Conservation (phyloP, 2,329 filamentous ascomycete species). For the Talaromyces sp. region DNA sequence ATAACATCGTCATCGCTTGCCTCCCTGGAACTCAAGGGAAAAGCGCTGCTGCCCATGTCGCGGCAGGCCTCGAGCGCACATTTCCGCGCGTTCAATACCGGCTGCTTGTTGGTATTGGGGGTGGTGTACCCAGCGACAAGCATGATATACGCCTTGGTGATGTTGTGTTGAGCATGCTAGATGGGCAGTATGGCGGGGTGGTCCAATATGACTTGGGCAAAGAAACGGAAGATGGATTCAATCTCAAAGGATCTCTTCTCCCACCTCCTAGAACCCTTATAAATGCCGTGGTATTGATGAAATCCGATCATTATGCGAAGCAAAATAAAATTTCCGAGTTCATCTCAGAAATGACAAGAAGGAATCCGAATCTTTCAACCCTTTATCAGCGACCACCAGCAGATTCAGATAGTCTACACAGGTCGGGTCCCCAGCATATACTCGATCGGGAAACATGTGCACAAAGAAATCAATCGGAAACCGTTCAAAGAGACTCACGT, state of each 20-base stretch:
- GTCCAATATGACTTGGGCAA: constrained; percentile 32
- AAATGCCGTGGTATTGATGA: constrained; percentile 8
- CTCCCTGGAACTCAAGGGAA: constrained; percentile 9
- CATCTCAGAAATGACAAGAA: not conserved
- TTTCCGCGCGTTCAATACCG: constrained; percentile 6
- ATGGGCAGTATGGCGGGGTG: constrained; percentile 21
- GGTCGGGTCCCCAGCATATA: not conserved
- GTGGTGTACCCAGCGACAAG: constrained; percentile 2
- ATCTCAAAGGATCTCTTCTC: constrained; percentile 22
- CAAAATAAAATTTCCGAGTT: constrained; percentile 1
- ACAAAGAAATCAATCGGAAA: not conserved
- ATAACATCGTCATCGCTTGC: constrained; percentile 13
- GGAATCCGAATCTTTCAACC: not conserved
- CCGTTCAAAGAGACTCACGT: not conserved
- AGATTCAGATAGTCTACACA: not conserved
- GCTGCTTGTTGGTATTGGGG: constrained; percentile 7
- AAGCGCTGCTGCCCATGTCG: not conserved
- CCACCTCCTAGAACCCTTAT: constrained; percentile 14
- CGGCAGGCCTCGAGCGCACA: not conserved
- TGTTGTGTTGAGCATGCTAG: constrained; percentile 28
- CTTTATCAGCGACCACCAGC: not conserved
- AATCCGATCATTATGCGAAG: constrained; percentile 2
- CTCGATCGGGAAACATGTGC: not conserved
- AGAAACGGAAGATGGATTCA: constrained; percentile 20
- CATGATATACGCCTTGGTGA: constrained; percentile 21